phyloP scores from a whole-genome alignment of 352 stramenopile genomes.

The Globisporangium rhizosaccharum region DNA sequence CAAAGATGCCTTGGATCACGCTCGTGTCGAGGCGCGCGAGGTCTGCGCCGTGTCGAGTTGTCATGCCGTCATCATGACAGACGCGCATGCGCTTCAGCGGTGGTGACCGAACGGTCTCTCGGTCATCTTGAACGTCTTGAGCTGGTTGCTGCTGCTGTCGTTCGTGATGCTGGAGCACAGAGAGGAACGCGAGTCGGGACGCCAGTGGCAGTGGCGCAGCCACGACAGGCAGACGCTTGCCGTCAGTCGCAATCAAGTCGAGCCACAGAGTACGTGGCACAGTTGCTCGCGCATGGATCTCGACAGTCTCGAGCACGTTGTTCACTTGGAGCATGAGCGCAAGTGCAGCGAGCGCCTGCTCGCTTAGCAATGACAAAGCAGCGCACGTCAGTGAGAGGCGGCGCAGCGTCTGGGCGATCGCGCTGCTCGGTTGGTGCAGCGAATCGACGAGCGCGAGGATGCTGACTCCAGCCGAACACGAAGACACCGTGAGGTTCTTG shows the following conservation, averaged over 20 bases:
- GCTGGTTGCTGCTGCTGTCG: not conserved
- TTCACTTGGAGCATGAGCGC: constrained; percentile 3
- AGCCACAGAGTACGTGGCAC: not conserved
- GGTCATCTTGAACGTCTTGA: not conserved
- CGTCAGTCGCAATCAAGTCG: not conserved
- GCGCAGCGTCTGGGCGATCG: not conserved
- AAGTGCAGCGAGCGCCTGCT: not conserved
- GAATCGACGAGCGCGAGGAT: not conserved
- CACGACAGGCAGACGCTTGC: constrained; percentile 2
- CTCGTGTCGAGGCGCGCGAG: not conserved
- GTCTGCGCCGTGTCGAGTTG: not conserved
- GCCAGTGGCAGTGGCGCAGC: not conserved
- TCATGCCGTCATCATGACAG: not conserved
- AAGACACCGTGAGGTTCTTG: not conserved
- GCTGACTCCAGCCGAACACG: not conserved
- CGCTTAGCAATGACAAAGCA: not conserved
- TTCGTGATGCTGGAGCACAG: not conserved
- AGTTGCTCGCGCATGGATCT: not conserved
- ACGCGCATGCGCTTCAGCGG: not conserved
- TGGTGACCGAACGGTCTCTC: not conserved
- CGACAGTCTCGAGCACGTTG: constrained; percentile 3
- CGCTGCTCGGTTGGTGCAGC: not conserved
- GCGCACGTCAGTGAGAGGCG: not conserved
- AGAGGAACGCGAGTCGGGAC: not conserved
- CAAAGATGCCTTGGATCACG: constrained; percentile 1